Conservation (phyloP, 768 basidiomycete genomes). For the Lyophyllum atratum region DNA sequence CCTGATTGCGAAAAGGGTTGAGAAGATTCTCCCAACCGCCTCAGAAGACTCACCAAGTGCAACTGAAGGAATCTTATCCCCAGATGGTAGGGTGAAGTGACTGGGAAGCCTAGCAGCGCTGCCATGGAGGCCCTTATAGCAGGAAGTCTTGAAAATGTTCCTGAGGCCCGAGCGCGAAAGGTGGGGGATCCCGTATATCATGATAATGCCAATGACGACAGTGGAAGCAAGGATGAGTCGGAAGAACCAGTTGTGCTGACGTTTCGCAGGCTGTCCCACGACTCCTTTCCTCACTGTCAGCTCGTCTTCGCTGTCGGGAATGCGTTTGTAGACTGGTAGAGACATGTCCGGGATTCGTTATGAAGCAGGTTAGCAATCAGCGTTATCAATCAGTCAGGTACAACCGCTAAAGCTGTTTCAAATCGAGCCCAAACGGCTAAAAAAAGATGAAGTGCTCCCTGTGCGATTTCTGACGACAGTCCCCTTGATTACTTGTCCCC, state of each 20-base stretch:
- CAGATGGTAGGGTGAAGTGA: slow-evolving; percentile 63
- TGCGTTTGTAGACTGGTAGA: slow-evolving; percentile 11
- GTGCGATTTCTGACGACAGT: too few relatives aligned
- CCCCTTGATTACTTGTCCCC: too few relatives aligned
- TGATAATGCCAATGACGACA: slow-evolving; percentile 6
- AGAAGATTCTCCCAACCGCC: not conserved
- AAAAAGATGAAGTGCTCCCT: too few relatives aligned
- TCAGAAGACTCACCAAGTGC: slow-evolving; percentile 52
- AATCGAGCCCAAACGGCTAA: too few relatives aligned
- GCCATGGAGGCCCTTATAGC: slow-evolving; percentile 9
- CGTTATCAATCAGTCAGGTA: too few relatives aligned
- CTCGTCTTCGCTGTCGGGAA: not conserved
- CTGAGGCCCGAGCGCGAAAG: not conserved
- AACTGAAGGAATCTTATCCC: slow-evolving; percentile 66
- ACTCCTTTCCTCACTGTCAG: not conserved
- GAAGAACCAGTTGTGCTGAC: slow-evolving; percentile 23
- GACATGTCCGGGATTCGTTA: slow-evolving; percentile 1
- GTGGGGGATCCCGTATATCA: slow-evolving; percentile 7
- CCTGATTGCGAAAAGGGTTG: slow-evolving; percentile 34
- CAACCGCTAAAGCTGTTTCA: too few relatives aligned
- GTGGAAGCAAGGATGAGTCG: slow-evolving; percentile 58
- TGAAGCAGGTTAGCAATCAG: not conserved
- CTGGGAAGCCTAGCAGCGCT: slow-evolving; percentile 32
- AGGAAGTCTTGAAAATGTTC: not conserved
- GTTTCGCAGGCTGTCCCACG: not conserved